Base-by-base conservation (phyloP, 495 filamentous ascomycete species). In the Chaetomium cochliodes region DNA sequence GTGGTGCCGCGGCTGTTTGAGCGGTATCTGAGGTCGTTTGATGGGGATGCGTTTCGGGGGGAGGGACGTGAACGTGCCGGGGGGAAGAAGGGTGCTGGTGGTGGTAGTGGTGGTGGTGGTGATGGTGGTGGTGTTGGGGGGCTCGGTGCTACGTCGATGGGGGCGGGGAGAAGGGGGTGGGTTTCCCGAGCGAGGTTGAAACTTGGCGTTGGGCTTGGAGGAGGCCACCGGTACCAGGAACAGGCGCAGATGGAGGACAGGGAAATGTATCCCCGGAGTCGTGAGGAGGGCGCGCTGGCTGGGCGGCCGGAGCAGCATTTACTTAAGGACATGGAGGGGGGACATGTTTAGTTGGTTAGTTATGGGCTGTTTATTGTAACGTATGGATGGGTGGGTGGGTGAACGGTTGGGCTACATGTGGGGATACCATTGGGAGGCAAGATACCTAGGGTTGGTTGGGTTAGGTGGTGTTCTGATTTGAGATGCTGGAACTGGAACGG, bases 1-100 rank as follows among this genome's bases (percentile, higher is more conserved):
- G 63, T 69, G 25, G 59, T 67, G 3, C 67, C 70, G 7, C 1
- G 25, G 53, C 23, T 69, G 22, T 67, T 69, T 50, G 65, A 69
- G 4, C 20, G 44, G 51, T 69, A 71, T 46, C 12, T 71, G 11
- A 77, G 72, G 13, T 73, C 64, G n/a, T 80, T 84, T 67, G 78
- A 76, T 18, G 72, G 57, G 15, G 65, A 63, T 11, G 63, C 28
- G 3, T 62, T 62, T 56, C 22, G 33, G 44, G 46, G 28, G 2
- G 28, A 41, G 23, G 9, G n/a, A 9, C 30, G 25, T 12, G 44
- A n/a, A n/a, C n/a, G n/a, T n/a, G n/a, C n/a, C n/a, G n/a, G 25
- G 9, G 2, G 4, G 33, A 46, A 28, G 13, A 37, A 8, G 37
- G 12, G 6, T 22, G 12, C 12, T 2, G 52, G 26, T 20, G 52